phyloP scores from a whole-genome alignment of 805 yeast genomes.

The Yarrowia sp. region DNA sequence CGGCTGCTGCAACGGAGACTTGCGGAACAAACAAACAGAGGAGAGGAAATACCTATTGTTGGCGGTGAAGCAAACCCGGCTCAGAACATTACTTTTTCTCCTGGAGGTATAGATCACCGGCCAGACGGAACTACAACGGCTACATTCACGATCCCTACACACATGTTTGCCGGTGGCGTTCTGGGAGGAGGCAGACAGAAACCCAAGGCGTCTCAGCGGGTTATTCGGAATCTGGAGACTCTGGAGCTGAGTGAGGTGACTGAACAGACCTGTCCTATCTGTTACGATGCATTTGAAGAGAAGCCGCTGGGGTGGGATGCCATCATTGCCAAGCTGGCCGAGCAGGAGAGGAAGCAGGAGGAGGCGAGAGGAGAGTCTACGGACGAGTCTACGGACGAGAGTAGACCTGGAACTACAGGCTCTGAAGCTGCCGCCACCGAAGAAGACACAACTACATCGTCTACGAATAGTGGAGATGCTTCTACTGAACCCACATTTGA shows the following conservation, averaged over 20 bases:
- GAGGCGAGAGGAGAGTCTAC: not conserved
- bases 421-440: no score
- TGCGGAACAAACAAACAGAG: no score
- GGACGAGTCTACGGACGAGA: no score
- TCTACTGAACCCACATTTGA: not conserved
- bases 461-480: not conserved
- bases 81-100: not conserved
- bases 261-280: slow-evolving; percentile 18
- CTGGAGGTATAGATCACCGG: slow-evolving; percentile 9
- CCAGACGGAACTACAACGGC: slow-evolving; percentile 25
- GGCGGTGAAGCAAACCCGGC: not conserved
- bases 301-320: slow-evolving; percentile 36
- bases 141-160: slow-evolving; percentile 27
- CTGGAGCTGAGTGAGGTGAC: slow-evolving; percentile 9
- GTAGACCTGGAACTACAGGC: no score
- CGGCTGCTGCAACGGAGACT: slow-evolving; percentile 3
- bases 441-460: no score
- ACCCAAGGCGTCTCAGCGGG: slow-evolving; percentile 24
- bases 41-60: no score
- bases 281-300: slow-evolving; percentile 31
- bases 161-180: slow-evolving; percentile 5
- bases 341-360: slow-evolving; percentile 4
- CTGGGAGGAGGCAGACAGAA: slow-evolving; percentile 10
- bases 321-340: slow-evolving; percentile 13
- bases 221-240: slow-evolving; percentile 20